Evolutionary conservation across 2,329 filamentous ascomycete species (phyloP).

Genomic region (Cladobotryum mycophilum): DNA sequence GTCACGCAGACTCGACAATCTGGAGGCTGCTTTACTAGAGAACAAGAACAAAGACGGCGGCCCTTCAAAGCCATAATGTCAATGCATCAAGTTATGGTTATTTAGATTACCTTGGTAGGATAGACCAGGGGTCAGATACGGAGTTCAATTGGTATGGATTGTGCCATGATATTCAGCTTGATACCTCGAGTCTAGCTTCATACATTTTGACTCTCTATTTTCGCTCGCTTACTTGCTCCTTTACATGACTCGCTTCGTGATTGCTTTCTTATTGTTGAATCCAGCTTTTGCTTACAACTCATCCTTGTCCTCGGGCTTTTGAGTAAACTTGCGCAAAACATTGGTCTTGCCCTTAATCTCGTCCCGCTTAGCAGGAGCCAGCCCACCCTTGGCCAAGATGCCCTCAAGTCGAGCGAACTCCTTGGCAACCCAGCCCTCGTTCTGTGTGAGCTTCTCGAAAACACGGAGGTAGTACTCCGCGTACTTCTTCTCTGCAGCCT

Average conservation of each 20-base stretch:
- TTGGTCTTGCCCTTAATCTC: conserved; percentile 83
- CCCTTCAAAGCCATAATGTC: conserved; percentile 28
- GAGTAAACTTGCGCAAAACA: conserved; percentile 72
- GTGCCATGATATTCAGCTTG: conserved; percentile 1
- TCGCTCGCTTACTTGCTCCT: conserved; percentile 4
- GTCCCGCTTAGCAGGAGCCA: conserved; percentile 80
- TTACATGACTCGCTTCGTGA: not conserved
- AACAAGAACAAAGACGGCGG: conserved; percentile 41
- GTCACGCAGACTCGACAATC: conserved; percentile 75
- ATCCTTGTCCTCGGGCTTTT: conserved; percentile 57
- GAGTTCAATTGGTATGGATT: not conserved
- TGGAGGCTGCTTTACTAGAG: conserved; percentile 66
- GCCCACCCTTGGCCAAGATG: conserved; percentile 77
- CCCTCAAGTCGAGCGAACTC: conserved; percentile 75
- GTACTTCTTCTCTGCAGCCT: conserved; percentile 62
- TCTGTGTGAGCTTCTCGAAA: conserved; percentile 75
- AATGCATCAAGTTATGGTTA: conserved; percentile 2
- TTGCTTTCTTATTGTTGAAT: not conserved
- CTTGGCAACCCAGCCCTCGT: conserved; percentile 74
- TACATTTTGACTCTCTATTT: conserved; percentile 4
- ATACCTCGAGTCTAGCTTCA: conserved; percentile 2
- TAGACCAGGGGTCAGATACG: not conserved
- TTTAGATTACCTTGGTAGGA: not conserved
- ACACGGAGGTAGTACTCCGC: conserved; percentile 92
- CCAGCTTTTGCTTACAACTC: conserved; percentile 27